A percentile compares a stretch with the other conserved stretches of the same genome.
phyloP scores from a whole-genome alignment of 179 eudicot species.

The Camellia oleifera region DNA sequence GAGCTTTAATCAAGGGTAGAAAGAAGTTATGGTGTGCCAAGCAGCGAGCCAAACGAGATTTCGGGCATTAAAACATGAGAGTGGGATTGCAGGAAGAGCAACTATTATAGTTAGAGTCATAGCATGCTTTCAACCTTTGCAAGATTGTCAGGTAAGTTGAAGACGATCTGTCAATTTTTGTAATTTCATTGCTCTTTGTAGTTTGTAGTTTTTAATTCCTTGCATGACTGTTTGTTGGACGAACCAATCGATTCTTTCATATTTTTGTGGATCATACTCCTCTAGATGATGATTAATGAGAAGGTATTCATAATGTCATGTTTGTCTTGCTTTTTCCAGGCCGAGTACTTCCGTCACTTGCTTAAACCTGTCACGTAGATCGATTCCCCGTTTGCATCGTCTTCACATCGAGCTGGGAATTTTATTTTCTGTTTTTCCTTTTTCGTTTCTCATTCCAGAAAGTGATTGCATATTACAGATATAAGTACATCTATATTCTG shows the following conservation, averaged over 20 bases:
- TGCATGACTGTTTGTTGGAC: background rate
- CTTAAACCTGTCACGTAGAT: slow-evolving; percentile 87
- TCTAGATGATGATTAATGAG: slow-evolving; percentile 11
- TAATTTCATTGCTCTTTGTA: background rate
- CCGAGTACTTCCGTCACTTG: slow-evolving; percentile 78
- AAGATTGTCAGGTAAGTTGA: slow-evolving; percentile 70
- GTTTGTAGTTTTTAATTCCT: background rate
- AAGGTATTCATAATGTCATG: background rate
- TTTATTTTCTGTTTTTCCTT: slow-evolving; percentile 29
- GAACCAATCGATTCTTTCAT: background rate
- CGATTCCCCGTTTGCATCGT: slow-evolving; percentile 27
- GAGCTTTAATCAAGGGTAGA: slow-evolving; percentile 18
- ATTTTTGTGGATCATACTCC: background rate
- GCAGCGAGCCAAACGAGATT: slow-evolving; percentile 83
- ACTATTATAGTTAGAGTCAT: slow-evolving; percentile 85
- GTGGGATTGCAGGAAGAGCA: slow-evolving; percentile 76
- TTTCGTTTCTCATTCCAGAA: slow-evolving; percentile 22
- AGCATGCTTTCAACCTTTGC: slow-evolving; percentile 85
- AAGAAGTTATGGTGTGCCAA: slow-evolving; percentile 92
- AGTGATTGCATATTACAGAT: slow-evolving; percentile 28
- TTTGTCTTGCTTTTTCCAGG: slow-evolving; percentile 42
- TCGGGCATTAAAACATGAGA: slow-evolving; percentile 79
- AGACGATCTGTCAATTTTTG: background rate
- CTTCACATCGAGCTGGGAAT: slow-evolving; percentile 31
- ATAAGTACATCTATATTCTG: slow-evolving; percentile 33